Conservation (phyloP, 2,329 filamentous ascomycete species). For the Trichoderma simmonsii region DNA sequence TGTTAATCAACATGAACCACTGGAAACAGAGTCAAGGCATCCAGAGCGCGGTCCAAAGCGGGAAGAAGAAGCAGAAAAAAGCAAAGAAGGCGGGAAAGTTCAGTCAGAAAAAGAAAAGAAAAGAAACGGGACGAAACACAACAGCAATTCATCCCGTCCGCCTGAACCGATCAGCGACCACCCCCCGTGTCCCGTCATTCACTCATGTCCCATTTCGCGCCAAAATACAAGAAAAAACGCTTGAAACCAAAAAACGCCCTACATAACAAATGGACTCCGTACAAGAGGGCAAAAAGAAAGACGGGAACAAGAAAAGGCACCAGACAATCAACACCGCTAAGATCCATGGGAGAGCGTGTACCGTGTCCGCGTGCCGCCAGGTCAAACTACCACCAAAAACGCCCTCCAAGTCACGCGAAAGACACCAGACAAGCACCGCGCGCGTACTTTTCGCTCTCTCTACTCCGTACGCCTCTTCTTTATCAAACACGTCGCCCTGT, state of each 20-base stretch:
- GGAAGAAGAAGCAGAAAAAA: background rate
- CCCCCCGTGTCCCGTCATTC: background rate
- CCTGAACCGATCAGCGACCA: background rate
- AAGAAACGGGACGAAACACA: background rate
- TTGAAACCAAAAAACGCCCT: background rate
- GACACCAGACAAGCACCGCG: background rate
- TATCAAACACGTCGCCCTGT: background rate
- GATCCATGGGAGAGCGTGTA: background rate
- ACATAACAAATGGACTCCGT: background rate
- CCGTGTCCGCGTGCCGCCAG: conserved; percentile 7
- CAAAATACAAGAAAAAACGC: background rate
- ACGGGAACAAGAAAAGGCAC: background rate
- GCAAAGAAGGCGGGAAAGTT: background rate
- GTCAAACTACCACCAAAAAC: background rate
- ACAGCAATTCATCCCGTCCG: background rate
- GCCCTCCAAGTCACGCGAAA: conserved; percentile 2
- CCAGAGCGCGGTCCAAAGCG: background rate
- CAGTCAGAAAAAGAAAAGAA: background rate
- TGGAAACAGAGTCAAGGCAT: background rate
- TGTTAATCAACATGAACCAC: background rate
- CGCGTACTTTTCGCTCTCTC: background rate
- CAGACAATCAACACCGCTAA: background rate
- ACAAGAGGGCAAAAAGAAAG: background rate
- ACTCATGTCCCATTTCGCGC: background rate
- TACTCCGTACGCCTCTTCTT: background rate